Percentiles rank a stretch among this genome's conserved stretches.
These are phyloP conservation scores for Trametes gibbosa DNA, from an alignment of 768 basidiomycete species.

Conservation along the genomic window DNA sequence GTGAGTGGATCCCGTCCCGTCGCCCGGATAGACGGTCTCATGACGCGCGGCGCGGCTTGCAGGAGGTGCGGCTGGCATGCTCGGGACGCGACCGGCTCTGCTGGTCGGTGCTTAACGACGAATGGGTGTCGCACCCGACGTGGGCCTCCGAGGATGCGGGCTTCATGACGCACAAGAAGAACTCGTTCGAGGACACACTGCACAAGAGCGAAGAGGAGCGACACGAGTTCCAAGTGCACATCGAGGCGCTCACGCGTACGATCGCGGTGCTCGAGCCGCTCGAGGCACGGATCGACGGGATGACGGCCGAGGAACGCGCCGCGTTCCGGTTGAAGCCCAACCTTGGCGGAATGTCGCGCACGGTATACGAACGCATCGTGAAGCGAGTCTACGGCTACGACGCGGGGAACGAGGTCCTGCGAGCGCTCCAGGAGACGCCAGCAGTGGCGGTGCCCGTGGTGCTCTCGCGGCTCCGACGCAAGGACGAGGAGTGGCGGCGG, in stretches of 20 bases:
- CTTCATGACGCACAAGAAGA: slow-evolving; percentile 95
- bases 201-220: slow-evolving; percentile 98
- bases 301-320: slow-evolving; percentile 84
- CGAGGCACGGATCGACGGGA: slow-evolving; percentile 76
- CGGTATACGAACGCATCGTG: slow-evolving; percentile 88
- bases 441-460: slow-evolving; percentile 90
- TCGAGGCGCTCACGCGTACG: slow-evolving; percentile 87
- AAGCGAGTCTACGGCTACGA: slow-evolving; percentile 93
- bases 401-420: slow-evolving; percentile 69
- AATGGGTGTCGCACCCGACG: slow-evolving; percentile 98
- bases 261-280: slow-evolving; percentile 91
- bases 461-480: slow-evolving; percentile 81
- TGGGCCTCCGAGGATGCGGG: slow-evolving; percentile 97
- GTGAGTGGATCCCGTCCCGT: slow-evolving; percentile 49
- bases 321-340: slow-evolving; percentile 80
- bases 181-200: slow-evolving; percentile 90
- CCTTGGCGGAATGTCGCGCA: slow-evolving; percentile 84
- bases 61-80: slow-evolving; percentile 90
- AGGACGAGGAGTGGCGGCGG: slow-evolving; percentile 96
- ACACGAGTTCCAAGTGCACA: slow-evolving; percentile 94
- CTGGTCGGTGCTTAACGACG: slow-evolving; percentile 94
- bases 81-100: slow-evolving; percentile 94
- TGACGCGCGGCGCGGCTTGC: not conserved
- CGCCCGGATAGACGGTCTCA: not conserved
- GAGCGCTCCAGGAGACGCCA: slow-evolving; percentile 89